phyloP scores from a whole-genome alignment of 257 asterid genomes.

The Thymus quinquecostatus region DNA sequence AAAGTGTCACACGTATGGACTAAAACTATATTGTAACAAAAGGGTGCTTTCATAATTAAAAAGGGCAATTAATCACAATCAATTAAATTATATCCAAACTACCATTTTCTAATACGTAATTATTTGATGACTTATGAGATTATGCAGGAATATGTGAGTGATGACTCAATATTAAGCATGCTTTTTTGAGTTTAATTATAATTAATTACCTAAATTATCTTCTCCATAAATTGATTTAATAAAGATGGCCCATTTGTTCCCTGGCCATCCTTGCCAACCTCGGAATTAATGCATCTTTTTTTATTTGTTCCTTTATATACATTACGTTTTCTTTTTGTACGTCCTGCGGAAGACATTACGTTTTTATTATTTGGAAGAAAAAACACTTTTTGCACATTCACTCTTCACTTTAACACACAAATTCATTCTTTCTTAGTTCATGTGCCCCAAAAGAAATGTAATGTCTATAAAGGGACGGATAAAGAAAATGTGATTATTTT shows the following conservation, averaged over 20 bases:
- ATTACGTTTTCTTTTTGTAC: too few species aligned
- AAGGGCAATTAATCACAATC: background rate
- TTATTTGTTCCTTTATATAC: background rate
- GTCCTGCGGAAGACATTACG: too few species aligned
- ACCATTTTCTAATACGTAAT: slow-evolving; percentile 2
- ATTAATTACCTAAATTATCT: slow-evolving; percentile 25
- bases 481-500: background rate
- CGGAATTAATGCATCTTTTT: background rate
- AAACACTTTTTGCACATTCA: too few species aligned
- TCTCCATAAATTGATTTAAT: slow-evolving; percentile 32
- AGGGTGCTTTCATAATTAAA: slow-evolving; percentile 18
- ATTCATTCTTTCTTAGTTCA: too few species aligned
- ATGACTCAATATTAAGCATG: slow-evolving; percentile 41
- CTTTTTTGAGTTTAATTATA: slow-evolving; percentile 32
- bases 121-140: slow-evolving; percentile 26
- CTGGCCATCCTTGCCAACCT: slow-evolving; percentile 21
- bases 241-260: slow-evolving; percentile 51
- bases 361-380: too few species aligned
- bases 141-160: slow-evolving; percentile 22
- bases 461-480: too few species aligned
- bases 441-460: too few species aligned
- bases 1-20: slow-evolving; percentile 41
- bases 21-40: slow-evolving; percentile 18
- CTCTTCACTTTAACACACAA: too few species aligned
- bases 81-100: slow-evolving; percentile 12